Evolutionary conservation across 2,329 filamentous ascomycete genomes (phyloP).

Genomic region (Scedosporium apiospermum): DNA sequence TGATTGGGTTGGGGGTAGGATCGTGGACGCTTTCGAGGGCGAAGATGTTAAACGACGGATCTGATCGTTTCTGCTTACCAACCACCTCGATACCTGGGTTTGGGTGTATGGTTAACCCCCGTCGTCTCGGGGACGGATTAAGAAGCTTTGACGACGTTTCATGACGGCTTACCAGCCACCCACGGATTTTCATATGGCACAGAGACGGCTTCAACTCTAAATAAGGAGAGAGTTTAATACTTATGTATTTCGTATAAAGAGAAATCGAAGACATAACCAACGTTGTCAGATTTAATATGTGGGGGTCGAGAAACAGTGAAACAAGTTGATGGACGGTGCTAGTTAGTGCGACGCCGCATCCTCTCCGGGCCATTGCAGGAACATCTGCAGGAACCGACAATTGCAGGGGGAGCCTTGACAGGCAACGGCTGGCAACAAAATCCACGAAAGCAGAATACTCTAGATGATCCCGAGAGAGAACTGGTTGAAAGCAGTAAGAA

Average conservation of each 20-base stretch:
- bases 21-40: conserved; percentile 28
- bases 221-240: too few relatives aligned
- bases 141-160: background rate
- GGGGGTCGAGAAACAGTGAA: background rate
- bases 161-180: background rate
- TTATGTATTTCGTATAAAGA: too few relatives aligned
- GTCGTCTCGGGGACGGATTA: background rate
- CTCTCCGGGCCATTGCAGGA: background rate
- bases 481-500: too few relatives aligned
- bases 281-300: background rate
- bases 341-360: background rate
- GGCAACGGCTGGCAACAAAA: background rate
- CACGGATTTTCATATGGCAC: background rate
- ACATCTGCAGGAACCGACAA: background rate
- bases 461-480: background rate
- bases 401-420: background rate
- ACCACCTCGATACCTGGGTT: background rate
- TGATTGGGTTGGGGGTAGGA: conserved; percentile 26
- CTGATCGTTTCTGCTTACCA: background rate
- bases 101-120: background rate
- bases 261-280: too few relatives aligned
- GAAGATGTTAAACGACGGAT: too few relatives aligned
- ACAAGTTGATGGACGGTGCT: background rate
- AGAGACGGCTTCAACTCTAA: too few relatives aligned
- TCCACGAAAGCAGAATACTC: background rate